Evolutionary conservation across 495 filamentous ascomycete genomes (phyloP), one percentile per base, ranked within the genome.

Genomic region (Penicillium chermesinum): DNA sequence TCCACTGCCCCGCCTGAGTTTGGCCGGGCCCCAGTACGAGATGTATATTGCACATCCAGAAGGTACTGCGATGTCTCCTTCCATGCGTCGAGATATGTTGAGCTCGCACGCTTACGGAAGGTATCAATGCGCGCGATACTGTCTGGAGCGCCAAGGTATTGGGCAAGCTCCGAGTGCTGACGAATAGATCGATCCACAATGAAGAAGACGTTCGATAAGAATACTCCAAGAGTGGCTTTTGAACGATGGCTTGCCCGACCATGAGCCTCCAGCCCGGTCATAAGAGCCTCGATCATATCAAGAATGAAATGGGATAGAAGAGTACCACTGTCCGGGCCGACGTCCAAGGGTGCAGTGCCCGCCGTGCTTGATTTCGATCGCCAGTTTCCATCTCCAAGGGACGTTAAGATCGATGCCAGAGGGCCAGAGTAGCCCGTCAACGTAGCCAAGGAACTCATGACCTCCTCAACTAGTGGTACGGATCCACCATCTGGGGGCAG

Each of bases 301-400:
- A 81, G 69, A 55, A 85, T 85, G 68, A 95, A 96, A 58, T 91
- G 85, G 9, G 86, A 84, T 41, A 96, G 80, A n/a, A 99, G 84
- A 20, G 90, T 83, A 38, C 78, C 80, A 42, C 91, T 90, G 63
- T 97, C 91, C 9, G 94, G 91, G 15, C 87, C 85, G 32, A 96
- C 84, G 58, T 97, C 93, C 37, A 91, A 64, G 30, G 83, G 84
- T 7, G 87, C 84, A 9, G 86, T 77, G 16, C 78, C 81, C n/a
- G 86, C 73, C 15, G 76, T 72, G 12, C 74, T 79, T 33, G 75
- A 78, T 7, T 72, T 76, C 8, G 70, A 64, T 12, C 65, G 69
- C 93, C 93, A 99, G 42, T 93, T 93, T 4, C 90, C 88, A 59
- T 96, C 90, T 15, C 93, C 93, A 3, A 99, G 70, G 2, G 89